Evolutionary conservation across 2,329 filamentous ascomycete genomes (phyloP).

Genomic region (Dothidotthia symphoricarpi): DNA sequence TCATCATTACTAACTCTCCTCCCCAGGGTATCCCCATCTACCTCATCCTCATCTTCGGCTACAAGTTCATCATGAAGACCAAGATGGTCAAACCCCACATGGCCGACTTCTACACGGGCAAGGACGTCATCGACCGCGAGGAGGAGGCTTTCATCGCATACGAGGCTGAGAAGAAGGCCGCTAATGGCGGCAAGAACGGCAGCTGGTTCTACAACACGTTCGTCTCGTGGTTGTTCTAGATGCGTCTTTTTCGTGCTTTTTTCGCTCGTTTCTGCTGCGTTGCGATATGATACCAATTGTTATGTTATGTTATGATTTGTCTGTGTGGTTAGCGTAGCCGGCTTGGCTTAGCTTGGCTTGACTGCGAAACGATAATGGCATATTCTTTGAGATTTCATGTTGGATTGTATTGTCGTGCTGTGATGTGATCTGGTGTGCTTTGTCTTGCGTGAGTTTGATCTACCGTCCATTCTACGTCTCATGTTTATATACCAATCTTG

Average conservation of each 20-base stretch:
- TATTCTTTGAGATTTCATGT: too few relatives aligned
- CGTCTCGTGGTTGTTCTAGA: constrained; percentile 61
- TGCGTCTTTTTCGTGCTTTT: neutral
- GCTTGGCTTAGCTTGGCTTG: too few relatives aligned
- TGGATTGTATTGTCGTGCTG: too few relatives aligned
- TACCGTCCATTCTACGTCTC: too few relatives aligned
- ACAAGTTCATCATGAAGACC: constrained; percentile 29
- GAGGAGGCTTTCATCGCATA: constrained; percentile 66
- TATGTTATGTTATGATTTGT: too few relatives aligned
- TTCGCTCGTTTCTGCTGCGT: constrained; percentile 1
- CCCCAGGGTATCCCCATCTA: constrained; percentile 71
- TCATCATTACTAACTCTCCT: constrained; percentile 64
- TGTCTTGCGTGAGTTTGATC: too few relatives aligned
- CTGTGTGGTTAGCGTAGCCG: too few relatives aligned
- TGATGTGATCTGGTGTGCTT: too few relatives aligned
- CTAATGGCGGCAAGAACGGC: constrained; percentile 33
- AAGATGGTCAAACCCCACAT: constrained; percentile 53
- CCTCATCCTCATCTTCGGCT: constrained; percentile 63
- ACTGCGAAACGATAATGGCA: too few relatives aligned
- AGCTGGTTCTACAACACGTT: constrained; percentile 59
- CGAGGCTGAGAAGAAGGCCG: constrained; percentile 46
- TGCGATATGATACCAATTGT: constrained; percentile 1
- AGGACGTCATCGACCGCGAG: constrained; percentile 70
- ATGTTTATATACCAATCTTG: too few relatives aligned
- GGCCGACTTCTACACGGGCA: constrained; percentile 70